phyloP scores from a whole-genome alignment of 768 basidiomycete genomes.

The Termitomyces sp. region DNA sequence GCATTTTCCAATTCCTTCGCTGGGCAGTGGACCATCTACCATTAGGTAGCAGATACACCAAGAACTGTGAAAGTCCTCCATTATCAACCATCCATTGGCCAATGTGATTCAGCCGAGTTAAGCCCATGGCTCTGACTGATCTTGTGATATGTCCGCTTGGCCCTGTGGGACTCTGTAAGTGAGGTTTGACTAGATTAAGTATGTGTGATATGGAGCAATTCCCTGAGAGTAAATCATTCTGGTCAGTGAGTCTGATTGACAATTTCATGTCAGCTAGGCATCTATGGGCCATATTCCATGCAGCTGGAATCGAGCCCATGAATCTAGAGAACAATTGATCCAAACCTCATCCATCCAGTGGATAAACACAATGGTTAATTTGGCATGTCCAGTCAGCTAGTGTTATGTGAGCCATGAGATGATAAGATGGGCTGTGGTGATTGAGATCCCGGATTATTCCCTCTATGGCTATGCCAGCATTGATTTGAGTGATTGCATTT shows the following conservation, averaged over 20 bases:
- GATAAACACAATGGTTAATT: slow-evolving; percentile 4
- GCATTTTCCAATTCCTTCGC: not conserved
- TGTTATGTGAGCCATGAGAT: slow-evolving; percentile 12
- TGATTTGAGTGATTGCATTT: too few species aligned
- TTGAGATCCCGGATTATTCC: slow-evolving; percentile 19
- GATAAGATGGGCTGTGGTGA: slow-evolving; percentile 16
- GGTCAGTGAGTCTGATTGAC: slow-evolving; percentile 3
- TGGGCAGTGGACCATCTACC: not conserved
- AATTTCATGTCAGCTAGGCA: not conserved
- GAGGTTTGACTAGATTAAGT: not conserved
- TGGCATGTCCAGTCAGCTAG: slow-evolving; percentile 14
- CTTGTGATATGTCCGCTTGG: too few species aligned
- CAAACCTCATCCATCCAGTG: too few species aligned
- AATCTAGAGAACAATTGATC: slow-evolving; percentile 3
- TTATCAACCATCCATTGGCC: not conserved
- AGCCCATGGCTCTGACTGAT: too few species aligned
- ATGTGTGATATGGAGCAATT: not conserved
- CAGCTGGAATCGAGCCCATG: not conserved
- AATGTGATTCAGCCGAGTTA: too few species aligned
- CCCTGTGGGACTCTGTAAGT: too few species aligned
- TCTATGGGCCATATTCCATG: slow-evolving; percentile 13
- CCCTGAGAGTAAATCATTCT: not conserved
- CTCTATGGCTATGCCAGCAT: slow-evolving; percentile 12
- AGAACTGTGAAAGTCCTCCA: too few species aligned
- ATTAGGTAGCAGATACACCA: too few species aligned